Base-by-base conservation (phyloP, 1,284 basidiomycete species). In the Trametes versicolor region DNA sequence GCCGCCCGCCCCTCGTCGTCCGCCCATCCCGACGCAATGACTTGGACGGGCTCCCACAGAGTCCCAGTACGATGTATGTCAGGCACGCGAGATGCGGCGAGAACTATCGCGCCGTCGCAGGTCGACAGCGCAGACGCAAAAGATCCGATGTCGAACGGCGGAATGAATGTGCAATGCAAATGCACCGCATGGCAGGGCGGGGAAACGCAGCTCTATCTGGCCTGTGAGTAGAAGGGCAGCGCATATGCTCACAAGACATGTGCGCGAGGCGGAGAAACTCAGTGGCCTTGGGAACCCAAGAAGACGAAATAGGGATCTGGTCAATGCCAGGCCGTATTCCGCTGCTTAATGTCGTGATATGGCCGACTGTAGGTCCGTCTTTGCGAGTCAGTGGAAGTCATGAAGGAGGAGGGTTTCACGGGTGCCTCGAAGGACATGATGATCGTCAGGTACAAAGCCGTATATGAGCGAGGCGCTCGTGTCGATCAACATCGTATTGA, bases 371-470 rank as follows among this genome's bases (percentile, higher is more conserved):
- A 51, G 56, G 37, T 59, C 51, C 60, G 55, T 59, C 56, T 32
- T 58, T 39, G 41, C 47, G 61, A 66, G 65, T 66, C 61, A 63
- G 29, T 3, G 17, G 15, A 41, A 60, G 65, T 63, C 61, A 65
- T 51, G 9, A 4, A 21, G 50, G 29, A 51, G 29, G 50, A 51
- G 50, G 7, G 27, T 8, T 36, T 32, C 29, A 51, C n/a, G 5
- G 50, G 27, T 48, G 19, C 50, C 7, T 51, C 17, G 12, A 17
- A 19, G 25, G 19, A 7, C 17, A n/a, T 41, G 21, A 29, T 49
- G 50, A 39, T 50, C 47, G 25, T 50, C 48, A 51, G 47, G 47
- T 45, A 49, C 58, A 51, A 51, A 25, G 8, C 50, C 10, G 23
- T 51, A 32, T 8, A 32, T 32, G 29, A 51, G 29, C 45, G 45